Evolutionary conservation across 2,329 filamentous ascomycete species (phyloP), one percentile per base, ranked within the genome.

Genomic region (Stachybotrys chartarum): DNA sequence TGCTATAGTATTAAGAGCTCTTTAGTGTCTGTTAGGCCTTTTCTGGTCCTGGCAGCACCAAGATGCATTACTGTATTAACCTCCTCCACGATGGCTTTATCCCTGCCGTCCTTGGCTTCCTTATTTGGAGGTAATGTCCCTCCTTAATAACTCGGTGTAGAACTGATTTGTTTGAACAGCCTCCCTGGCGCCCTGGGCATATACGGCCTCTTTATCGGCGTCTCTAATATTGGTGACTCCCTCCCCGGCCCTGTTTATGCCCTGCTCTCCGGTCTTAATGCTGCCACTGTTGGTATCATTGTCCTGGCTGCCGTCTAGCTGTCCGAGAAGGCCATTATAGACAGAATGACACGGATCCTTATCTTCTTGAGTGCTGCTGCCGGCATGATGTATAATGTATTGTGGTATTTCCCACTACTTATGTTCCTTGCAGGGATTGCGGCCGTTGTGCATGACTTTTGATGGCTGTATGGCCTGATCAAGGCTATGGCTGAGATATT

Each of bases 1-100:
- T n/a, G n/a, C n/a, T n/a, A n/a, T 50, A 87, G 83, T 90, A 86
- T 67, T 84, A 88, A 67, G 87, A 90, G 63, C 76, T 90, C 0
- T 90, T 90, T 67, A 85, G 83, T 30, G 71, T 90, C 50, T 82
- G 79, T 17, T 86, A 90, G 69, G 83, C 83, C 1, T 74, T 90
- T 2, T 84, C 83, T 0, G 87, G 87, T 0, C 87, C 87, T 0
- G 86, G 62, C 0, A 86, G 82, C 58, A 90, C 87, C 2, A 90
- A 90, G 64, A 86, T 90, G 81, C 66, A 82, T 0, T 90, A 87
- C 57, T 87, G 81, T 57, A 82, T 90, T 46, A 82, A 83, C 42
- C 68, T 87, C 17, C 78, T 89, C 8, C 84, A 83, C 57, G 79
- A 78, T 11, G 86, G 86, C 0, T 72, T 86, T 6, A 54, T 80